phyloP scores from a whole-genome alignment of 2,329 filamentous ascomycete species.

The Penicillium sumatraense region DNA sequence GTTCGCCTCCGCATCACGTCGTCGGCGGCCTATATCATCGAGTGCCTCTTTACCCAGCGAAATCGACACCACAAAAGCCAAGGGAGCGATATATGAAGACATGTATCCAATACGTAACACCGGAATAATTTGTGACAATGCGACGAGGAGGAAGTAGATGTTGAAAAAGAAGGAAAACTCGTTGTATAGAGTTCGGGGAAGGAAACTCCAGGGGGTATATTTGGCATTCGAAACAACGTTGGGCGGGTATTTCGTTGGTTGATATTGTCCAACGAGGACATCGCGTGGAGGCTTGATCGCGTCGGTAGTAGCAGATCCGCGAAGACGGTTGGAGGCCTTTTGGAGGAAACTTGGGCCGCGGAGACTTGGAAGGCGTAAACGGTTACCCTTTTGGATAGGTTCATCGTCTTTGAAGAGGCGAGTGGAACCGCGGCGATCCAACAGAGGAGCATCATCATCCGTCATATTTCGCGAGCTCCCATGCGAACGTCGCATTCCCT shows the following conservation, averaged over 20 bases:
- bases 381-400: conserved; percentile 55
- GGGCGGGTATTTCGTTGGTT: conserved; percentile 77
- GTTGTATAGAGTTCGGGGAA: conserved; percentile 94
- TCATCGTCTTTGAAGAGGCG: conserved; percentile 38
- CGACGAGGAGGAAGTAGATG: conserved; percentile 96
- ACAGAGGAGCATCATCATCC: conserved; percentile 76
- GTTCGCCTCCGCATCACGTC: conserved; percentile 91
- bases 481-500: conserved; percentile 62
- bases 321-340: conserved; percentile 22
- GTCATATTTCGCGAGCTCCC: conserved; percentile 59
- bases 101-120: conserved; percentile 90
- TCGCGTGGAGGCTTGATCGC: conserved; percentile 65
- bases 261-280: conserved; percentile 74
- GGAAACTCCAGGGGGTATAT: conserved; percentile 92
- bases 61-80: conserved; percentile 89
- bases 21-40: conserved; percentile 85
- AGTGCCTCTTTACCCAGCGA: conserved; percentile 95
- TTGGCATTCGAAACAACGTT: conserved; percentile 97
- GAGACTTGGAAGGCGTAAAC: conserved; percentile 70
- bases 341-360: conserved; percentile 51
- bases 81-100: conserved; percentile 88
- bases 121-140: conserved; percentile 89
- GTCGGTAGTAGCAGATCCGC: conserved; percentile 47
- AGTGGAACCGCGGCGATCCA: conserved; percentile 51
- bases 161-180: conserved; percentile 99